Conservation (phyloP, 192 early-diverging fungal genomes). For the Piromyces sp. region DNA sequence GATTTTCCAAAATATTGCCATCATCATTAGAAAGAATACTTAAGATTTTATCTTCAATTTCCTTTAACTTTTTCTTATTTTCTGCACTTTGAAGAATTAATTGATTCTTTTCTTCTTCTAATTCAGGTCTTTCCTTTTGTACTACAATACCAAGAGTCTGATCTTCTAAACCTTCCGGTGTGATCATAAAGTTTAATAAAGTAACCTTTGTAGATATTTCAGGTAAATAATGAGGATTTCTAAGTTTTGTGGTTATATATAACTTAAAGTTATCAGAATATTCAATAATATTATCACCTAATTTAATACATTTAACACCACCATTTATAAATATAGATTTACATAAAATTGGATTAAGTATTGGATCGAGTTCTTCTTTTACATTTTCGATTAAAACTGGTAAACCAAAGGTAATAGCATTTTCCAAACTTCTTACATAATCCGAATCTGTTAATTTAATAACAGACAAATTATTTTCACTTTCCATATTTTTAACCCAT, state of each 20-base stretch:
- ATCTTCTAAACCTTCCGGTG: slow-evolving; percentile 46
- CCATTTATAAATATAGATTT: slow-evolving; percentile 46
- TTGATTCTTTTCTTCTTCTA: slow-evolving; percentile 50
- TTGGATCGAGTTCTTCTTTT: slow-evolving; percentile 48
- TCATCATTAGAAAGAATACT: slow-evolving; percentile 39
- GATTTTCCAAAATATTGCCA: slow-evolving; percentile 50
- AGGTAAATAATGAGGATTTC: slow-evolving; percentile 47
- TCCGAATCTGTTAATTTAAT: slow-evolving; percentile 37
- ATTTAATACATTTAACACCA: slow-evolving; percentile 32
- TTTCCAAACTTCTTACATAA: slow-evolving; percentile 37
- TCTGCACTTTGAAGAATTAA: slow-evolving; percentile 41
- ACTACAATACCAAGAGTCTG: slow-evolving; percentile 47
- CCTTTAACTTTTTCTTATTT: slow-evolving; percentile 42
- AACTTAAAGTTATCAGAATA: slow-evolving; percentile 34
- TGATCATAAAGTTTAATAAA: slow-evolving; percentile 52
- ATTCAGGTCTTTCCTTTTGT: slow-evolving; percentile 38
- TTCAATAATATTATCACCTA: slow-evolving; percentile 46
- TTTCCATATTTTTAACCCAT: slow-evolving; percentile 52
- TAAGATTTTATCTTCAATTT: slow-evolving; percentile 46
- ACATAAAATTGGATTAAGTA: slow-evolving; percentile 37
- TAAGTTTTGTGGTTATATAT: slow-evolving; percentile 47
- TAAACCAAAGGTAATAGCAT: slow-evolving; percentile 40
- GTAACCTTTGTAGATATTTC: slow-evolving; percentile 44
- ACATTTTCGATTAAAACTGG: slow-evolving; percentile 47
- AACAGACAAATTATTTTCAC: slow-evolving; percentile 37